Evolutionary conservation across 768 basidiomycete genomes (phyloP).

Genomic region (Gloeostereum incarnatum): DNA sequence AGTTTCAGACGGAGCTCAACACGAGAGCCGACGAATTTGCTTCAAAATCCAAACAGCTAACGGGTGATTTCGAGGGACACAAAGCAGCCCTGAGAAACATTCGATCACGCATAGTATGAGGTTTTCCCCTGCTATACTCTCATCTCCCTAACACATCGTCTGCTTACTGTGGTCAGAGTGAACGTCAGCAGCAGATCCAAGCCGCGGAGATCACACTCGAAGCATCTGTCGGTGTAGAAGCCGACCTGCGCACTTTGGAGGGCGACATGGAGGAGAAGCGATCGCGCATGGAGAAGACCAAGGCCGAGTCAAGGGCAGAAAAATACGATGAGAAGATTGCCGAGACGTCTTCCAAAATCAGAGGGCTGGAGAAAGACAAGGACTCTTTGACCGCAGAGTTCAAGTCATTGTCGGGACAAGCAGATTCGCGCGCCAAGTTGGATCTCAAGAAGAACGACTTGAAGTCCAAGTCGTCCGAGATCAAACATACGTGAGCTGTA

Average conservation of each 20-base stretch:
- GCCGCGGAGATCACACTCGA: conserved; percentile 50
- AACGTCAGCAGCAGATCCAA: conserved; percentile 41
- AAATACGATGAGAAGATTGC: conserved; percentile 57
- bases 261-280: conserved; percentile 68
- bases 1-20: conserved; percentile 39
- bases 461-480: conserved; percentile 53
- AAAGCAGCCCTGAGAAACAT: conserved; percentile 36
- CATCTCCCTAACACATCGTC: conserved; percentile 19
- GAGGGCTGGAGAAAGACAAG: conserved; percentile 55
- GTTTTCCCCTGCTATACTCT: too few species aligned
- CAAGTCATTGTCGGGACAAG: conserved; percentile 62
- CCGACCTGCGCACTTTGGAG: conserved; percentile 41
- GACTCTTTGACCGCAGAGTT: conserved; percentile 69
- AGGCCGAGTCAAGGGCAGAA: conserved; percentile 44
- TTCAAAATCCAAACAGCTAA: conserved; percentile 44
- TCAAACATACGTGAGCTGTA: conserved; percentile 52
- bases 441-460: conserved; percentile 65
- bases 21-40: conserved; percentile 59
- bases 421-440: conserved; percentile 72
- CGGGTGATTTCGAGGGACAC: conserved; percentile 41
- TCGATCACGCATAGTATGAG: too few species aligned
- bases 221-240: conserved; percentile 39
- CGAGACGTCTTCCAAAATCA: conserved; percentile 43
- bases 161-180: conserved; percentile 30
- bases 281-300: conserved; percentile 47